Conservation (phyloP, 148 eudicot genomes). For the Mesembryanthemum crystallinum region DNA sequence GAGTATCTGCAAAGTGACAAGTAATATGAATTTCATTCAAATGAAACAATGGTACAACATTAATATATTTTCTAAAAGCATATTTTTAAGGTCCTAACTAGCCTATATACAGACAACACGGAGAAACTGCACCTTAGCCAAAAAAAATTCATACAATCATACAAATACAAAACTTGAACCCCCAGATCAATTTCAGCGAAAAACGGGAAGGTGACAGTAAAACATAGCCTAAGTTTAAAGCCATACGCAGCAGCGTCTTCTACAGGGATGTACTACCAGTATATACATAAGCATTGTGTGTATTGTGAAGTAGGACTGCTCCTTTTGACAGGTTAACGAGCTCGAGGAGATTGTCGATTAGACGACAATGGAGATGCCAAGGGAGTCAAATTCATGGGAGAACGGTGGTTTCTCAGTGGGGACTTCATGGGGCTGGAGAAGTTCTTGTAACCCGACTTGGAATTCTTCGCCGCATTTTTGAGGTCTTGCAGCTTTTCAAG, state of each 20-base stretch:
- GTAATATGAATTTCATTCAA: neutral
- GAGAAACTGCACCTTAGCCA: slow-evolving; percentile 15
- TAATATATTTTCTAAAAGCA: neutral
- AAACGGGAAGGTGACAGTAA: slow-evolving; percentile 26
- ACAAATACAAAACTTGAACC: slow-evolving; percentile 19
- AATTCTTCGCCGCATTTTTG: slow-evolving; percentile 38
- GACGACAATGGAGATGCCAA: slow-evolving; percentile 57
- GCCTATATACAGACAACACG: slow-evolving; percentile 5
- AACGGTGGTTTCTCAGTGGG: slow-evolving; percentile 39
- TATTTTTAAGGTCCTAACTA: slow-evolving; percentile 15
- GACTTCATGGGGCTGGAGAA: slow-evolving; percentile 31
- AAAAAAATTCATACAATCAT: slow-evolving; percentile 17
- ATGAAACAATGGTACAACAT: slow-evolving; percentile 7
- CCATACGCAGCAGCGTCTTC: slow-evolving; percentile 12
- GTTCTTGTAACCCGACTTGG: slow-evolving; percentile 28
- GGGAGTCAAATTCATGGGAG: slow-evolving; percentile 45
- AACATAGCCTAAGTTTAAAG: slow-evolving; percentile 21
- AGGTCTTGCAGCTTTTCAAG: slow-evolving; percentile 66
- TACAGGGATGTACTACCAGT: slow-evolving; percentile 20
- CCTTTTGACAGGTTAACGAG: slow-evolving; percentile 23
- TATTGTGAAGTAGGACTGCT: neutral
- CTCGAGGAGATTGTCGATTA: slow-evolving; percentile 39
- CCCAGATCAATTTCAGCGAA: slow-evolving; percentile 18
- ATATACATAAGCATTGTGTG: slow-evolving; percentile 19
- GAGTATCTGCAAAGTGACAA: neutral